Evolutionary conservation across 352 stramenopile species (phyloP).

Genomic region (Nothophytophthora sp.): DNA sequence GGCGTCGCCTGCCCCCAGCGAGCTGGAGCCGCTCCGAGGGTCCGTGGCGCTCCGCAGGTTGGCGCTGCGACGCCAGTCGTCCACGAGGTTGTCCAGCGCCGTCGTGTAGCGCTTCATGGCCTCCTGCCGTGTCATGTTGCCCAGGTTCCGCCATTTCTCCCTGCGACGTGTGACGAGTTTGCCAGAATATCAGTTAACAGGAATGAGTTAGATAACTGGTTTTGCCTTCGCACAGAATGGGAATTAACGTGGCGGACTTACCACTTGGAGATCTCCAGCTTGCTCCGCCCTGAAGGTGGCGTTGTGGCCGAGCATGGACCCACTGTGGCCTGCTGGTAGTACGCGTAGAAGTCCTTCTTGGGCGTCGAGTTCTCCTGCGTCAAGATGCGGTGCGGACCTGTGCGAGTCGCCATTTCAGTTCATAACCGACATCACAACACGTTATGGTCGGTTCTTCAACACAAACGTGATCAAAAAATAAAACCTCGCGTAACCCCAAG

Average conservation of each 20-base stretch:
- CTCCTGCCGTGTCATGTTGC: conserved; percentile 66
- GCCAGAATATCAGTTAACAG: not conserved
- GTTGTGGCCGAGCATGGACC: conserved; percentile 46
- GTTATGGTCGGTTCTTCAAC: too few species aligned
- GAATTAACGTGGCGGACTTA: conserved; percentile 10
- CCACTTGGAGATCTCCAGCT: conserved; percentile 62
- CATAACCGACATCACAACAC: too few species aligned
- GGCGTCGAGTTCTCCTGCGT: conserved; percentile 68
- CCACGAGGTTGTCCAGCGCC: conserved; percentile 76
- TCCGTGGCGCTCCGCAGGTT: conserved; percentile 27
- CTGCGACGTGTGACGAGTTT: conserved; percentile 22
- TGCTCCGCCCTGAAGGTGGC: conserved; percentile 36
- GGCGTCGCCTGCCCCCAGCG: conserved; percentile 12
- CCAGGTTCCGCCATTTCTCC: conserved; percentile 78
- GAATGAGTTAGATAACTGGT: not conserved
- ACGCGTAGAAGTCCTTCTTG: conserved; percentile 82
- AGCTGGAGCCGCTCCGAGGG: conserved; percentile 2
- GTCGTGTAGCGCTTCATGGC: conserved; percentile 82
- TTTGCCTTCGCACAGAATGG: too few species aligned
- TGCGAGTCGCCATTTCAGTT: too few species aligned
- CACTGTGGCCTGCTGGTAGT: conserved; percentile 73
- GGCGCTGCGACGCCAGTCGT: conserved; percentile 75
- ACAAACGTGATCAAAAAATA: not conserved
- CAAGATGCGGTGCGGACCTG: conserved; percentile 78
- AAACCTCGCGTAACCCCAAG: not conserved